Base-by-base conservation (phyloP, 2,329 filamentous ascomycete species). In the Cephalotrichum gorgonifer region DNA sequence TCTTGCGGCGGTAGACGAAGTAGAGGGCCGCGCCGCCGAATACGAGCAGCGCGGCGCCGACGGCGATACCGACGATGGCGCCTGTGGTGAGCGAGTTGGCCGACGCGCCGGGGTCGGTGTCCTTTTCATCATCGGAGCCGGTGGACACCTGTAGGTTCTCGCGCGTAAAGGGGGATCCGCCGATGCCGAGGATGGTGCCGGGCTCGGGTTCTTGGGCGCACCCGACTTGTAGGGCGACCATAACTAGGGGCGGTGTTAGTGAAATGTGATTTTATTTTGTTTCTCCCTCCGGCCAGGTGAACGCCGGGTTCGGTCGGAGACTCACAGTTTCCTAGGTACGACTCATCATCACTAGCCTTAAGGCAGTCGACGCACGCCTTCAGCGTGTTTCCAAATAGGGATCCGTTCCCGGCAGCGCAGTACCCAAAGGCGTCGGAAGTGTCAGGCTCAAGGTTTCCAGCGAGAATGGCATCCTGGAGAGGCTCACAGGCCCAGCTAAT, bases 21-120 rank as follows among this genome's bases (percentile, higher is more conserved):
- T 79, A 70, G 1, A 80, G 63, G 2, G 59, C 66, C 1, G 62
- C 53, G 2, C 65, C 67, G 1, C 70, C 64, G 6, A 73, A 30
- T 3, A 78, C 57, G 2, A 71, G 56, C 0, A 74, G 60, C 0
- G 64, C 63, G 6, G 65, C 69, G 12, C 72, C 75, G 1, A 78
- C 58, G 0, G 65, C 67, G 43, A 81, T 79, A 17, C 76, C 76
- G 0, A 73, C 71, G 15, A 78, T 74, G n/a, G 72, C 71, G 2
- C 72, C 70, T 0, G 68, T 67, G 0, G 70, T 67, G 57, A 78
- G 67, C 9, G 56, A 56, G 4, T 55, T 59, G 3, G 57, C 53
- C 0, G 54, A 59, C 2, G 59, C 59, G 1, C 62, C 60, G 0
- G 57, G 56, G 1, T 59, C 54, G 0, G 55, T 52, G 0, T 60